These are phyloP conservation scores for Plasmopara muralis DNA, from an alignment of 352 stramenopile species.

Conservation along the genomic window DNA sequence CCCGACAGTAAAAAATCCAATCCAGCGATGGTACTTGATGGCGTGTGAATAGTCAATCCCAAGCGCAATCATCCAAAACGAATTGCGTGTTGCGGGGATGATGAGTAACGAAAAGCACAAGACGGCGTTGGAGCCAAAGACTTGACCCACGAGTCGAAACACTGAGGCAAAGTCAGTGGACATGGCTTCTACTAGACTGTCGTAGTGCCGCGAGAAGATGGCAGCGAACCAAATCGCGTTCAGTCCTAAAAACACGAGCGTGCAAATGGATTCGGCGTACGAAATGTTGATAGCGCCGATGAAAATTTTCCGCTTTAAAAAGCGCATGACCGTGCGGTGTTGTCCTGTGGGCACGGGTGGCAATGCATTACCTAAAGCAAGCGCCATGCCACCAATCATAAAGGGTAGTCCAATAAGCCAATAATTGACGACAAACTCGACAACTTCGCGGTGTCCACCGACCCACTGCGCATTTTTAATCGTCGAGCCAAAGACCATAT, in stretches of 20 bases:
- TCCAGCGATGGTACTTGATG: slow-evolving; percentile 87
- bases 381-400: slow-evolving; percentile 60
- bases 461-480: slow-evolving; percentile 52
- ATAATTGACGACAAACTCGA: slow-evolving; percentile 67
- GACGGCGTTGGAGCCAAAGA: slow-evolving; percentile 71
- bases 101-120: slow-evolving; percentile 59
- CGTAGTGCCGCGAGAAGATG: slow-evolving; percentile 67
- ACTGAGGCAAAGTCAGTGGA: slow-evolving; percentile 35
- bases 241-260: slow-evolving; percentile 61
- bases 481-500: slow-evolving; percentile 48
- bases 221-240: slow-evolving; percentile 79
- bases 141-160: slow-evolving; percentile 48
- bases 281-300: slow-evolving; percentile 65
- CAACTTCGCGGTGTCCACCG: slow-evolving; percentile 64
- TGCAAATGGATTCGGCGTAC: slow-evolving; percentile 69
- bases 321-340: slow-evolving; percentile 66
- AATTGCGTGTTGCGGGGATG: slow-evolving; percentile 61
- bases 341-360: slow-evolving; percentile 62
- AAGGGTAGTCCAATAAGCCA: slow-evolving; percentile 67
- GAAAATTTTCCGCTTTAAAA: slow-evolving; percentile 77
- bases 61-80: slow-evolving; percentile 80
- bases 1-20: slow-evolving; percentile 64
- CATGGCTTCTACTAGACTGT: slow-evolving; percentile 39
- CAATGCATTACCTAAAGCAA: slow-evolving; percentile 58
- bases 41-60: slow-evolving; percentile 81